Conservation (phyloP, 192 early-diverging fungal genomes). For the Geranomyces michiganensis region DNA sequence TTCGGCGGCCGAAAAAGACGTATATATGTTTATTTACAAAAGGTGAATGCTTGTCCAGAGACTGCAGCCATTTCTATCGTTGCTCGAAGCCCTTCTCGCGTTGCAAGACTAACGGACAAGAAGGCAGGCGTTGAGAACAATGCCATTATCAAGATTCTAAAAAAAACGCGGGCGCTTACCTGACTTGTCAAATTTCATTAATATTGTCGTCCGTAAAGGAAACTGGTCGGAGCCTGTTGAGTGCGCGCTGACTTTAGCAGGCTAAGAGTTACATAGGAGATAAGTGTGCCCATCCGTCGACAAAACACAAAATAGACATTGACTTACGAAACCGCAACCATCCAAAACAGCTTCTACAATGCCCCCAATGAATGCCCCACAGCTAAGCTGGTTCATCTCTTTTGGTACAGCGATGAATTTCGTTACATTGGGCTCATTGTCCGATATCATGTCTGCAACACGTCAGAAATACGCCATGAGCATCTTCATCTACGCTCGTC, state of each 20-base stretch:
- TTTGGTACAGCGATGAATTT: conserved; percentile 94
- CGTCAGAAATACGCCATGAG: conserved; percentile 10
- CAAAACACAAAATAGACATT: neutral
- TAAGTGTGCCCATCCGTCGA: too few relatives aligned
- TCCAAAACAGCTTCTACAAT: conserved; percentile 94
- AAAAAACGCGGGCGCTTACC: neutral
- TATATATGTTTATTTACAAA: neutral
- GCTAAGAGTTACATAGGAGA: conserved; percentile 47
- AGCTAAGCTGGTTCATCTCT: conserved; percentile 89
- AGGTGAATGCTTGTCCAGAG: neutral
- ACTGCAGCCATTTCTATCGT: neutral
- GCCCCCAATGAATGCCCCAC: conserved; percentile 93
- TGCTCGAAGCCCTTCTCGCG: conserved; percentile 16
- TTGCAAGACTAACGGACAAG: neutral
- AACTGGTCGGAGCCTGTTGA: conserved; percentile 83
- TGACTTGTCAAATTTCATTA: conserved; percentile 89
- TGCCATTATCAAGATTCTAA: neutral
- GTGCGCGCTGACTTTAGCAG: conserved; percentile 89
- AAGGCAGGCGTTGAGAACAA: neutral
- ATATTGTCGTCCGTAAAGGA: conserved; percentile 88
- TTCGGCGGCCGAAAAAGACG: neutral
- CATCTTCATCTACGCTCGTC: conserved; percentile 4
- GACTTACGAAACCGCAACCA: conserved; percentile 84
- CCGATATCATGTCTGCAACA: conserved; percentile 93
- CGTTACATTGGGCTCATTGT: conserved; percentile 90